phyloP scores from a whole-genome alignment of 768 basidiomycete species.

The Leucogyrophana mollusca region DNA sequence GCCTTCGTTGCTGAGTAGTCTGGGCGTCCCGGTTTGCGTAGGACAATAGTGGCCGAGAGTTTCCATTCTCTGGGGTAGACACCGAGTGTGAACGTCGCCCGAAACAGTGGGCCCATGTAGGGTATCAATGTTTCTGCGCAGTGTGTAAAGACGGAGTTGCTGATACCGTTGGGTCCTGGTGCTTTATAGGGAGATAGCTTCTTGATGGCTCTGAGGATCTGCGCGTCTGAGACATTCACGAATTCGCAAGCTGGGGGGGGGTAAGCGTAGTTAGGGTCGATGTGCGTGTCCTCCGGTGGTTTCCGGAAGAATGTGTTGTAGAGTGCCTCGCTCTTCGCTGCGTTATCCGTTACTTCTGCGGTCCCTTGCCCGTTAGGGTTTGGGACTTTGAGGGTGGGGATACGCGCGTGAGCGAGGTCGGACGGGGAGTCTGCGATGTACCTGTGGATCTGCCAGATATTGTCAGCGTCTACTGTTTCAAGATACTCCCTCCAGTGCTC shows the following conservation, averaged over 20 bases:
- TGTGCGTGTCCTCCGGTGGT: conserved; percentile 2
- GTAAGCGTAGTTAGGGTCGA: not conserved
- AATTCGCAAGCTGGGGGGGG: not conserved
- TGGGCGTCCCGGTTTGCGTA: conserved; percentile 32
- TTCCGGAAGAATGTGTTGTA: conserved; percentile 17
- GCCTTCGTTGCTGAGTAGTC: conserved; percentile 32
- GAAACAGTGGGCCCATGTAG: conserved; percentile 25
- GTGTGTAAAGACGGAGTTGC: conserved; percentile 32
- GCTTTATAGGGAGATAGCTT: conserved; percentile 36
- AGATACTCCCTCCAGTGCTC: conserved; percentile 24
- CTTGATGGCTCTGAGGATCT: conserved; percentile 23
- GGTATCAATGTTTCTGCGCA: conserved; percentile 21
- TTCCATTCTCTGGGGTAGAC: conserved; percentile 29
- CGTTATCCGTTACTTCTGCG: conserved; percentile 6
- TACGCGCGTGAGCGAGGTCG: conserved; percentile 8
- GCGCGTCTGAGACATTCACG: conserved; percentile 13
- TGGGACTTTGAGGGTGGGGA: conserved; percentile 12
- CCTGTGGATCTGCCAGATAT: conserved; percentile 18
- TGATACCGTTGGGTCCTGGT: conserved; percentile 20
- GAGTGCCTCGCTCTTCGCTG: conserved; percentile 13
- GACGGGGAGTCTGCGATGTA: conserved; percentile 2
- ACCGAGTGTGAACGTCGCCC: conserved; percentile 24
- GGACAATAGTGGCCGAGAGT: conserved; percentile 24
- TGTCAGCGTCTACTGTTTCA: conserved; percentile 5
- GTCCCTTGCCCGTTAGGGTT: not conserved